phyloP scores from a whole-genome alignment of 2,329 filamentous ascomycete genomes.

The Verticillium alfalfae region DNA sequence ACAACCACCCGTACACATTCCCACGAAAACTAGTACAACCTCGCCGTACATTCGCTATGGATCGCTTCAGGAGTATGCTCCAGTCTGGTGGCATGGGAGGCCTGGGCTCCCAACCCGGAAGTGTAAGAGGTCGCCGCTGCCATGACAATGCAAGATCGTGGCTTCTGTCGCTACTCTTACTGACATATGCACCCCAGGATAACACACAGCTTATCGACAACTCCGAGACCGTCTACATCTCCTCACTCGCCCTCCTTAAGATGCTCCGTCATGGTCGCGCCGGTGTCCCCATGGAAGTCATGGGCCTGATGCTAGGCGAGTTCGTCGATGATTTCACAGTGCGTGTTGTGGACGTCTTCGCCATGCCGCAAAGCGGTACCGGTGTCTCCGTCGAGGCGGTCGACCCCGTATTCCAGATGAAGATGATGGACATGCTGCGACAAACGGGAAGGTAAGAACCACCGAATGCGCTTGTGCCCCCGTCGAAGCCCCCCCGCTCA shows the following conservation, averaged over 20 bases:
- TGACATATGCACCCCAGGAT: conserved; percentile 50
- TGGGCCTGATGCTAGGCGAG: conserved; percentile 98
- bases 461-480: conserved; percentile 2
- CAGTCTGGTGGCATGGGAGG: conserved; percentile 67
- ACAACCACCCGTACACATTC: background rate
- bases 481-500: background rate
- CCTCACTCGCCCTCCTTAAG: conserved; percentile 92
- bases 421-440: conserved; percentile 99
- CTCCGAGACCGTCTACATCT: conserved; percentile 99
- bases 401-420: conserved; percentile 97
- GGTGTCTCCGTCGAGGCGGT: conserved; percentile 98
- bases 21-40: background rate
- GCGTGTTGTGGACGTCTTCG: conserved; percentile 96
- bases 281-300: conserved; percentile 99
- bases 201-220: conserved; percentile 93
- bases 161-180: background rate
- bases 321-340: conserved; percentile 99
- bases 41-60: conserved; percentile 52
- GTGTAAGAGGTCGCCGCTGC: conserved; percentile 40
- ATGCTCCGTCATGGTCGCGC: conserved; percentile 97
- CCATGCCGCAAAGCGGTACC: conserved; percentile 98
- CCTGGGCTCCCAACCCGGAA: conserved; percentile 53
- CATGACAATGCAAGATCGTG: background rate
- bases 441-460: conserved; percentile 81
- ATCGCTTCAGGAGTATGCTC: conserved; percentile 86